Evolutionary conservation across 805 yeast species (phyloP), one percentile per base, ranked within the genome.

Genomic region (Kuraishia cidri): DNA sequence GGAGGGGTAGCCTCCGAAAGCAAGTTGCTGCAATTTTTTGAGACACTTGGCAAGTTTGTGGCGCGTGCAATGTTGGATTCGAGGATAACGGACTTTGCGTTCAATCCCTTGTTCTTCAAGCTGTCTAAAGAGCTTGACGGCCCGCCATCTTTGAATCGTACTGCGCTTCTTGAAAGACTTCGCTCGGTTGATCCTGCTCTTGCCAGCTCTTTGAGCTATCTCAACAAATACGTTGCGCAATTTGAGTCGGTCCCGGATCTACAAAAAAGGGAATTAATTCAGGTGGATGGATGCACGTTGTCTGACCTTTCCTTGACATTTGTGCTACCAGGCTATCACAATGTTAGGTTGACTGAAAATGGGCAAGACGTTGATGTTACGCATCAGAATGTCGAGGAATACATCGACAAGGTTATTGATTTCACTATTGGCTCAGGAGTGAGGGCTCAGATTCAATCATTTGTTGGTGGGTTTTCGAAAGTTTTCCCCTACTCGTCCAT

Each of bases 51-150:
- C 3, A 75, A 72, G 33, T 86, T 92, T 48, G 65, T 87, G 33
- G 96, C 95, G 0, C 67, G 97, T 37, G 81, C 96, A 0, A 60
- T 88, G 48, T 54, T 90, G 32, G 98, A 90, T 54, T 78, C 84
- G n/a, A 65, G 97, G 41, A 75, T 88, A 29, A 68, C 90, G 30
- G 97, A 92, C 51, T 77, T 90, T 52, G 64, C 74, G 30, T 79
- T 90, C 57, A 85, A 75, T 47, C 69, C 75, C 1, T 52, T 75
- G 3, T 85, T 90, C 47, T 81, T 90, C 49, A 66, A 70, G 30
- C 40, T 82, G 10, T 69, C 81, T 61, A 70, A 37, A 40, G 53
- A 30, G 47, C 52, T 39, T 20, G 36, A 19, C 27, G 33, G 29
- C 19, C n/a, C 26, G 13, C 8, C 26, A n/a, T 12, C n/a, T 8